Evolutionary conservation across 2,329 filamentous ascomycete genomes (phyloP), one percentile per base, ranked within the genome.

Genomic region (Xylaria sp.): DNA sequence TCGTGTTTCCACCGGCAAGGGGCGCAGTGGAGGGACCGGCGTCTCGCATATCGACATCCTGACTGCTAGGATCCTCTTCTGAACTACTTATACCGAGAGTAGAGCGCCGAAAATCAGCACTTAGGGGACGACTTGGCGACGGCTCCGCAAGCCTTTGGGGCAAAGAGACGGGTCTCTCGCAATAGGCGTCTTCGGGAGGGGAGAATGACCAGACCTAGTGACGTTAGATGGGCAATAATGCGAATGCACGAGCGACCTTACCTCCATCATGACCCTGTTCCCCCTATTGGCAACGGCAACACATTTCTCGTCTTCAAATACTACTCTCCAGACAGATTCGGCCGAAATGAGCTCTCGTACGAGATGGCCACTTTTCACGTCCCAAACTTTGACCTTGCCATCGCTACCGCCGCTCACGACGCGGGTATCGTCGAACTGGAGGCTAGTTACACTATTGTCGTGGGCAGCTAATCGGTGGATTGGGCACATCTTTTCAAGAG

Each of bases 361-460:
- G 22, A 96, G 81, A 53, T 90, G 88, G 2, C 94, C 94, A 2
- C 91, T 94, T 73, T 94, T 92, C 54, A 97, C 78, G 74, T 96
- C 93, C 94, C 94, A 99, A 50, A 99, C 92, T 74, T 97, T 99
- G 61, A 99, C 94, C 48, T 94, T 84, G n/a, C 94, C 94, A 73
- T 99, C 94, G 66, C 91, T 96, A 45, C 94, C 95, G 64, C 94
- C 94, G 69, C 91, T 96, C 52, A 99, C 92, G 56, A 99, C 94
- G 50, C 94, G 85, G 20, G 89, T 92, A 69, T 97, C 92, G 67
- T 99, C 94, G 70, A 99, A 99, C 69, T 99, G 94, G 63, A 99
- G 78, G 72, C 92, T 97, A 1, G 94, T 99, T 48, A 99, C 94
- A 70, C 92, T 97, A 72, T 99, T 99, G 73, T 99, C 94, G 71